Evolutionary conservation across 1,284 basidiomycete species (phyloP).

Genomic region (Erythrobasidium hasegawianum): DNA sequence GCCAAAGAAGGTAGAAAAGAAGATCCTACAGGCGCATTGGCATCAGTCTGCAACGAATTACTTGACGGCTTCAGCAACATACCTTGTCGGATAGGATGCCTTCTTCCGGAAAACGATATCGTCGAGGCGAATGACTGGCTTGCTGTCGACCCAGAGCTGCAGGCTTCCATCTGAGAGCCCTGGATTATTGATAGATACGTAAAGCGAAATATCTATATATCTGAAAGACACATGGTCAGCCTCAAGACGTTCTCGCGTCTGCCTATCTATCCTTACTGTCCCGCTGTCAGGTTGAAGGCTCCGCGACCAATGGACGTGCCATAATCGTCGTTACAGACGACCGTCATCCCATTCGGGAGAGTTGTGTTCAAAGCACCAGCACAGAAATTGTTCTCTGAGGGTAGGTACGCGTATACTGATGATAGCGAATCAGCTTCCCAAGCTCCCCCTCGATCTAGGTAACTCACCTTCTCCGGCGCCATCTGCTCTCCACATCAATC

Average conservation of each 20-base stretch:
- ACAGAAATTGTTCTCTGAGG: conserved; percentile 19
- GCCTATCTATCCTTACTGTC: neutral
- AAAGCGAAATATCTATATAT: conserved; percentile 17
- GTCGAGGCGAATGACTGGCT: neutral
- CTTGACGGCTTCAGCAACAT: no score
- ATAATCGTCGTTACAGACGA: conserved; percentile 6
- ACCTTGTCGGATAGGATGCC: neutral
- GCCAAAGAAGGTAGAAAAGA: conserved; percentile 39
- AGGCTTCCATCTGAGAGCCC: conserved; percentile 2
- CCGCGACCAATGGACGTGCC: conserved; percentile 22
- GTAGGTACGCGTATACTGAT: conserved; percentile 38
- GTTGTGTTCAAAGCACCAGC: neutral
- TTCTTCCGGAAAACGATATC: neutral
- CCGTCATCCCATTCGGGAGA: neutral
- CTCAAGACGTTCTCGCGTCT: no score
- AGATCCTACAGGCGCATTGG: conserved; percentile 16
- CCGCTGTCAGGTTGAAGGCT: conserved; percentile 6
- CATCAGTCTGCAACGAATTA: no score
- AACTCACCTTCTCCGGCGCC: conserved; percentile 31
- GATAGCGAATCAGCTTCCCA: neutral
- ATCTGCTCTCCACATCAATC: conserved; percentile 31
- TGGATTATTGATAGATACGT: conserved; percentile 5
- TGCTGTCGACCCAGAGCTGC: conserved; percentile 10
- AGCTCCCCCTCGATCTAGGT: no score
- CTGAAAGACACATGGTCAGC: neutral